Evolutionary conservation across 2,329 filamentous ascomycete species (phyloP).

Genomic region (Fusarium lyarnte): DNA sequence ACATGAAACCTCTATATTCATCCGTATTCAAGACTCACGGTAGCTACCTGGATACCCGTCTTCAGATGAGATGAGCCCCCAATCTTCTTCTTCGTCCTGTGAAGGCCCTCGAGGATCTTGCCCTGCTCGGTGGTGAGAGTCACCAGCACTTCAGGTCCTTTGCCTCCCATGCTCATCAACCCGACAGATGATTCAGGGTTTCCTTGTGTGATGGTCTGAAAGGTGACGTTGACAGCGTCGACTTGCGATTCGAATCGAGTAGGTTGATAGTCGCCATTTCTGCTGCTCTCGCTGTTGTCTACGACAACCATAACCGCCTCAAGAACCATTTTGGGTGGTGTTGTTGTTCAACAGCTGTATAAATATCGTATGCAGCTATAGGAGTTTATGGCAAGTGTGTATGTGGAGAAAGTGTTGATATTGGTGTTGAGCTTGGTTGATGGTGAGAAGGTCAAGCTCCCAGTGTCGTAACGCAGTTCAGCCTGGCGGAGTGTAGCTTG

Average conservation of each 20-base stretch:
- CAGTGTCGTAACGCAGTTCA: constrained; percentile 58
- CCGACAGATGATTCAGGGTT: constrained; percentile 98
- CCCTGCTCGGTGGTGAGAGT: constrained; percentile 96
- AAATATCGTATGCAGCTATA: background rate
- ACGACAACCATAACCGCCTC: constrained; percentile 99
- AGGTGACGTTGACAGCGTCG: constrained; percentile 94
- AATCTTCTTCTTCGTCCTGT: constrained; percentile 90
- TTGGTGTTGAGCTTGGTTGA: constrained; percentile 38
- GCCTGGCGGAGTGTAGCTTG: constrained; percentile 50
- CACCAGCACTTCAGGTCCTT: constrained; percentile 95
- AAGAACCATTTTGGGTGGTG: constrained; percentile 83
- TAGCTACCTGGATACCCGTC: constrained; percentile 94
- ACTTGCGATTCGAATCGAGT: constrained; percentile 96
- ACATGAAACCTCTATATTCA: background rate
- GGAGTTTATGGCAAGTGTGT: background rate
- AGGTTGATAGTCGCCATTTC: constrained; percentile 92
- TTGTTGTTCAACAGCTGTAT: constrained; percentile 17
- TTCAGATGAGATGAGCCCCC: constrained; percentile 87
- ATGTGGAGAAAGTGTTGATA: constrained; percentile 1
- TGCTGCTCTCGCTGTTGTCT: constrained; percentile 98
- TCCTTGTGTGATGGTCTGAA: constrained; percentile 92
- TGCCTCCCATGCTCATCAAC: constrained; percentile 98
- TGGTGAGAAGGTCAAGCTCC: constrained; percentile 45
- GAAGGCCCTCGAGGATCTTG: constrained; percentile 91
- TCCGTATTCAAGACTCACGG: constrained; percentile 67